phyloP scores from a whole-genome alignment of 129 eudicot genomes.

The Arctium minus region DNA sequence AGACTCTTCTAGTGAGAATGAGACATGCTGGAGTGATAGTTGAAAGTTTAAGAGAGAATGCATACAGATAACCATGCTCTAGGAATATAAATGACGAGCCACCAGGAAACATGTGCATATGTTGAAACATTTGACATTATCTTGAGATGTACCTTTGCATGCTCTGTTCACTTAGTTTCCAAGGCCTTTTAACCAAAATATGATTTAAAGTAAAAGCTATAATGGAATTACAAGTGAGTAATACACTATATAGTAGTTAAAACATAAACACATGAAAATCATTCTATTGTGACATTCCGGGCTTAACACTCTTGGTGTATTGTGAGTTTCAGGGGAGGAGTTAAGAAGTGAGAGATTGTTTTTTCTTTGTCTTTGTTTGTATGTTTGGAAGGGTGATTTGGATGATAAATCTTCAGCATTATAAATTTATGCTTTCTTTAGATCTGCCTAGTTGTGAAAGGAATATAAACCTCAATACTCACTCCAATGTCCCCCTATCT shows the following conservation, averaged over 20 bases:
- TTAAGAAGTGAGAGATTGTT: background rate
- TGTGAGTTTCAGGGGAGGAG: background rate
- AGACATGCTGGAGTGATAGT: no score
- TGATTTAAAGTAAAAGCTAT: no score
- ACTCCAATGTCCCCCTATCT: no score
- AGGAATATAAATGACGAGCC: no score
- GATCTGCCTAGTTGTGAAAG: background rate
- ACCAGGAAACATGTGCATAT: no score
- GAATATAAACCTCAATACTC: background rate
- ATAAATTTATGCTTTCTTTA: background rate
- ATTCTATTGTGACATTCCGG: background rate
- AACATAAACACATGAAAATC: background rate
- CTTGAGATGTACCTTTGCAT: no score
- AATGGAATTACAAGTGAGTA: background rate
- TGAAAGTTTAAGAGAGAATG: no score
- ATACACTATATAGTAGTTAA: background rate
- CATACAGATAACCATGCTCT: no score
- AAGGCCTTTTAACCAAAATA: no score
- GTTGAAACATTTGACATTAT: no score
- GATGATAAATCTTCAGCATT: background rate
- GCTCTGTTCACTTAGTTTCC: no score
- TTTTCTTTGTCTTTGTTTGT: background rate
- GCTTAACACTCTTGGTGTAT: background rate
- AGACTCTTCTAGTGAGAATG: no score
- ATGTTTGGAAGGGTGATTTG: background rate